Base-by-base conservation (phyloP, 75 land plant genomes). In the Selaginella moellendorffii region DNA sequence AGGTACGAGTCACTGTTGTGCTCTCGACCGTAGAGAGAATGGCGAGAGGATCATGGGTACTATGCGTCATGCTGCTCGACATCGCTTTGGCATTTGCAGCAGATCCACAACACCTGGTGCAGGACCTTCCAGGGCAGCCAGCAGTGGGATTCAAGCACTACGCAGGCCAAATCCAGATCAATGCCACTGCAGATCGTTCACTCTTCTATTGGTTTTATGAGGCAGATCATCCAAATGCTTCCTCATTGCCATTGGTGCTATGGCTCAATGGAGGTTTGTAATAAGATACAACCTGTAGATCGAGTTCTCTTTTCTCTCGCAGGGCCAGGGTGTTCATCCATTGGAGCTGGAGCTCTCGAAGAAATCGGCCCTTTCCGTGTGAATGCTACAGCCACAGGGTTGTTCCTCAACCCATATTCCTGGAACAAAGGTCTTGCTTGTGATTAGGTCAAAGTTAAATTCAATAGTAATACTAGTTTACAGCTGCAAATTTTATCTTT, bases 201-300 rank as follows among this genome's bases (percentile, higher is more conserved):
- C 83, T 90, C 51, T 90, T 86, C 63, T 90, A 90, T 65, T 90
- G 86, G 87, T 83, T 90, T 62, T 80, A 72, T 66, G 85, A 90
- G 53, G 82, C 96, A 24, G 64, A 56, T n/a, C 66, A 63, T 29
- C 19, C 63, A 17, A 21, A 17, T 0, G 73, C 80, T 18, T 29
- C 76, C 5, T 36, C 76, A 29, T 71, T 69, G 26, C 87, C 96
- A 22, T 61, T 90, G 61, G 74, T 82, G 10, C 71, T 90, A 2
- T 86, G 90, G 96, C 82, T 90, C 61, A 90, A 87, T 73, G 96
- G 87, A 74, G 96, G 92, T 85, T 58, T 54, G n/a, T 36, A 36
- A 36, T 36, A 36, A 36, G 14, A 36, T 36, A 36, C 14, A 36
- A 36, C 14, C 14, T 36, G 14, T 36, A 5, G 14, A 36, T 36